phyloP scores from a whole-genome alignment of 192 early-diverging fungal genomes.

The Chytriomyces confervae region DNA sequence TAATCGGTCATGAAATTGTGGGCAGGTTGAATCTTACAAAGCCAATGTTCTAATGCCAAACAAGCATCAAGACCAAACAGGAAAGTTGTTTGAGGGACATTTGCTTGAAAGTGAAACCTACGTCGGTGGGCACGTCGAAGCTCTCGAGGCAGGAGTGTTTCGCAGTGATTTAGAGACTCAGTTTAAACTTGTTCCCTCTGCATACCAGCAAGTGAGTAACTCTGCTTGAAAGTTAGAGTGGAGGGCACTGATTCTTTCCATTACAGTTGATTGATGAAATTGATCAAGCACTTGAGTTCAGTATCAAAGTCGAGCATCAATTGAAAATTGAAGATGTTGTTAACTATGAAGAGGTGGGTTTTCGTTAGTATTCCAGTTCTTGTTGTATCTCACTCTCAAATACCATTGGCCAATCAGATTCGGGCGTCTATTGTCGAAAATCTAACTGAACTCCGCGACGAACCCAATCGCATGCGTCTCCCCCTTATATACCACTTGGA shows the following conservation, averaged over 20 bases:
- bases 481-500: constrained; percentile 98
- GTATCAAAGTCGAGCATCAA: constrained; percentile 83
- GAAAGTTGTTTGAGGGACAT: constrained; percentile 86
- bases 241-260: neutral
- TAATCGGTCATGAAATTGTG: constrained; percentile 4
- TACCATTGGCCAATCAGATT: constrained; percentile 46
- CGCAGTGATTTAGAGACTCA: constrained; percentile 88
- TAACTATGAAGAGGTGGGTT: constrained; percentile 85
- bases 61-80: constrained; percentile 84
- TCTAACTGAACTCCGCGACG: constrained; percentile 78
- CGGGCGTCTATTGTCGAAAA: constrained; percentile 65
- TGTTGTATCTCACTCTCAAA: neutral
- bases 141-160: constrained; percentile 98
- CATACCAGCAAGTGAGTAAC: constrained; percentile 63
- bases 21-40: constrained; percentile 83
- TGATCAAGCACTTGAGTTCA: constrained; percentile 89
- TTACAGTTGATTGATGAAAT: constrained; percentile 83
- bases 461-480: constrained; percentile 74
- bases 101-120: constrained; percentile 94
- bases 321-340: constrained; percentile 76
- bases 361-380: neutral
- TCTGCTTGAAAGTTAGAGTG: constrained; percentile 13
- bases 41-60: constrained; percentile 95
- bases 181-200: constrained; percentile 79
- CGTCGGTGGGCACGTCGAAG: constrained; percentile 98